Evolutionary conservation across 2,329 filamentous ascomycete genomes (phyloP).

Genomic region (Passalora sequoiae): DNA sequence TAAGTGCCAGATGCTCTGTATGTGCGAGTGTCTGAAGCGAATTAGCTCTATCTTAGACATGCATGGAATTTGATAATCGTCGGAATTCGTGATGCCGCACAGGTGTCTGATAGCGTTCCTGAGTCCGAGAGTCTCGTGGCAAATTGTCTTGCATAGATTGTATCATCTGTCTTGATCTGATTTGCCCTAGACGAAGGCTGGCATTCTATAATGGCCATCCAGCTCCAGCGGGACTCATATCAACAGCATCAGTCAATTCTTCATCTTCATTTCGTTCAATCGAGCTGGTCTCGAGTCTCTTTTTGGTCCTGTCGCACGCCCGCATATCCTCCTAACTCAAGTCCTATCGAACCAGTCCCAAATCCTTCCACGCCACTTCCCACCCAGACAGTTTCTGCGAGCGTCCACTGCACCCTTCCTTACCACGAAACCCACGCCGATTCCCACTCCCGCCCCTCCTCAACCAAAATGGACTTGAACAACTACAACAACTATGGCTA

Average conservation of each 20-base stretch:
- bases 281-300: neutral
- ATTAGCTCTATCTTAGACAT: neutral
- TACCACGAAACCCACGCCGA: neutral
- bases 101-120: neutral
- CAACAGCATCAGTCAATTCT: neutral
- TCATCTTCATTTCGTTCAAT: neutral
- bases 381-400: neutral
- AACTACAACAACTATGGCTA: neutral
- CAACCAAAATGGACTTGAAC: neutral
- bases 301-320: neutral
- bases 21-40: neutral
- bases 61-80: neutral
- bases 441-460: neutral
- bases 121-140: neutral
- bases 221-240: neutral
- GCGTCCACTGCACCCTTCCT: neutral
- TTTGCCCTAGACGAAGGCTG: neutral
- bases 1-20: neutral
- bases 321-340: neutral
- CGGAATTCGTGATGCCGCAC: neutral
- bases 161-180: neutral
- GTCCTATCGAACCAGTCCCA: neutral
- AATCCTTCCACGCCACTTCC: neutral
- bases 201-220: neutral
- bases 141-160: neutral